These are phyloP conservation scores for Zopfia rhizophila DNA, from an alignment of 2,329 filamentous ascomycete species.

Conservation along the genomic window DNA sequence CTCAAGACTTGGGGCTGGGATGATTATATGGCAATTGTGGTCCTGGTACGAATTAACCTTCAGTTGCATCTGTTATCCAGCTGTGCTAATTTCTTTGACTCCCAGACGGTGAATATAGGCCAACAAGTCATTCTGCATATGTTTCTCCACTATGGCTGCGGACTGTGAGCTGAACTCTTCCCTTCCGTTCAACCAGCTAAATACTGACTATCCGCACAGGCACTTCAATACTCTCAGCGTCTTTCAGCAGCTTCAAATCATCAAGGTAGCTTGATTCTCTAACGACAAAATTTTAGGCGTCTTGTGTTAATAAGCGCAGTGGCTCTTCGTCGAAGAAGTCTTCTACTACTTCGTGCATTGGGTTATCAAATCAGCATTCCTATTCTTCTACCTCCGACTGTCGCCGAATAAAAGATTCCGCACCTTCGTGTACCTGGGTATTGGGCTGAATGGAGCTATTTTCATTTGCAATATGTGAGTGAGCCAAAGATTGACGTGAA, in stretches of 20 bases:
- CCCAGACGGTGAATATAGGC: conserved; percentile 24
- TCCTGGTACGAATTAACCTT: conserved; percentile 26
- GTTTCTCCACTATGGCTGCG: conserved; percentile 34
- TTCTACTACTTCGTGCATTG: conserved; percentile 45
- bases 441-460: conserved; percentile 35
- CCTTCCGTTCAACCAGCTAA: background rate
- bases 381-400: conserved; percentile 48
- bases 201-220: background rate
- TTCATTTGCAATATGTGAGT: conserved; percentile 39
- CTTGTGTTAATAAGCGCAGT: conserved; percentile 12
- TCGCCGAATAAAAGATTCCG: conserved; percentile 36
- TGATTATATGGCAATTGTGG: conserved; percentile 26
- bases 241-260: conserved; percentile 13
- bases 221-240: conserved; percentile 1
- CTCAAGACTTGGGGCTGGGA: conserved; percentile 30
- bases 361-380: conserved; percentile 45
- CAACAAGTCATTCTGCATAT: conserved; percentile 34
- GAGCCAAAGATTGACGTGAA: background rate
- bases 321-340: conserved; percentile 45
- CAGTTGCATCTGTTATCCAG: no score
- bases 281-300: background rate
- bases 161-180: conserved; percentile 24
- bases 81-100: no score
- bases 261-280: background rate
- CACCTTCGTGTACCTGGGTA: conserved; percentile 31